phyloP scores from a whole-genome alignment of 2,329 filamentous ascomycete species.

The Botrytis porri region DNA sequence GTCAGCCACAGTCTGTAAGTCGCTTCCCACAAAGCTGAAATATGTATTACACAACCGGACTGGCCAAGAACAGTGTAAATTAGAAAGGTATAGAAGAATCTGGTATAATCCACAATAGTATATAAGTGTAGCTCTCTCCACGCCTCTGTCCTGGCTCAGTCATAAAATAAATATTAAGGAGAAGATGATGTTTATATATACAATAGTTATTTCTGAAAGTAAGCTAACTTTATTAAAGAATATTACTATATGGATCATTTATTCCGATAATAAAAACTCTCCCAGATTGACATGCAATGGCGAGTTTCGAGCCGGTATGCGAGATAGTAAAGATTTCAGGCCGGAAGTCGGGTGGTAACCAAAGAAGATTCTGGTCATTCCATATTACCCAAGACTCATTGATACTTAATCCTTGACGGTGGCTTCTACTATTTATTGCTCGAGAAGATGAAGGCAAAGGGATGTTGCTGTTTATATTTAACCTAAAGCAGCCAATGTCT shows the following conservation, averaged over 20 bases:
- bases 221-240: background rate
- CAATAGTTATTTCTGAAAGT: background rate
- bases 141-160: background rate
- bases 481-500: background rate
- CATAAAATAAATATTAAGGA: background rate
- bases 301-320: conserved; percentile 23
- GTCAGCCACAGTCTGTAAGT: background rate
- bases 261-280: conserved; percentile 26
- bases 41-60: too few species aligned
- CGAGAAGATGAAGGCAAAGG: background rate
- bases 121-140: background rate
- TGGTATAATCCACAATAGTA: background rate
- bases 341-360: conserved; percentile 26
- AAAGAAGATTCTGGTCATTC: conserved; percentile 27
- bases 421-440: conserved; percentile 17
- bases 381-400: conserved; percentile 13
- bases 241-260: background rate
- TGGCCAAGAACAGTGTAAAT: background rate
- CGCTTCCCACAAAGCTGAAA: background rate
- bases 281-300: conserved; percentile 24
- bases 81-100: conserved; percentile 1
- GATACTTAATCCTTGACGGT: conserved; percentile 24
- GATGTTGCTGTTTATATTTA: background rate
- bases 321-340: conserved; percentile 21
- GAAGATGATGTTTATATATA: background rate